phyloP scores from a whole-genome alignment of 331 rosid species.

The Malus hybrid region DNA sequence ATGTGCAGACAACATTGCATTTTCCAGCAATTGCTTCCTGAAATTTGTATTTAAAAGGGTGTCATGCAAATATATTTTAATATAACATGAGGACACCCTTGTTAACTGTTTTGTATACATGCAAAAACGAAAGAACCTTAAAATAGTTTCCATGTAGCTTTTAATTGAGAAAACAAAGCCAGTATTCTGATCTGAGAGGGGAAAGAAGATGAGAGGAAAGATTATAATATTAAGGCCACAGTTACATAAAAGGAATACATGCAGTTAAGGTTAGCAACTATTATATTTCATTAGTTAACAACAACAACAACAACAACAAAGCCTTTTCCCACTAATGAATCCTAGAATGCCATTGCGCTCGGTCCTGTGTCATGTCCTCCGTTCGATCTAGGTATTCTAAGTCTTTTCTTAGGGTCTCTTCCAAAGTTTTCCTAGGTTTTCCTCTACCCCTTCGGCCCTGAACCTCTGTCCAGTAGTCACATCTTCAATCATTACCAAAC shows the following conservation, averaged over 20 bases:
- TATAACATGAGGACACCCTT: background rate
- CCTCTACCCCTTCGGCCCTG: no score
- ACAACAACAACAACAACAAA: no score
- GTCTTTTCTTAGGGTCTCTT: no score
- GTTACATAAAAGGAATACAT: background rate
- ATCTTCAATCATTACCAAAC: no score
- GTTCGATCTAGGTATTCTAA: no score
- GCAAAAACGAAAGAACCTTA: background rate
- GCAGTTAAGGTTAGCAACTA: background rate
- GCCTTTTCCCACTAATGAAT: no score
- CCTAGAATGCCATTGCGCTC: no score
- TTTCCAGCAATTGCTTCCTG: conserved; percentile 54
- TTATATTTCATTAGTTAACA: background rate
- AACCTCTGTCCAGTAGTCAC: no score
- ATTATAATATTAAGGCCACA: background rate
- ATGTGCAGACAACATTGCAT: conserved; percentile 57
- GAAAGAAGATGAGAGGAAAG: background rate
- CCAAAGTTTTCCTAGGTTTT: no score
- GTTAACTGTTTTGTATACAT: background rate
- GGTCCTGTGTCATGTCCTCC: no score
- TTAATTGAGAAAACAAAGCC: background rate
- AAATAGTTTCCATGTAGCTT: background rate
- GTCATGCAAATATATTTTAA: background rate
- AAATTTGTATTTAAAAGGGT: background rate
- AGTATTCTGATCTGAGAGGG: background rate